Evolutionary conservation across 75 land plant species (phyloP).

Genomic region (Cupressus sempervirens): DNA sequence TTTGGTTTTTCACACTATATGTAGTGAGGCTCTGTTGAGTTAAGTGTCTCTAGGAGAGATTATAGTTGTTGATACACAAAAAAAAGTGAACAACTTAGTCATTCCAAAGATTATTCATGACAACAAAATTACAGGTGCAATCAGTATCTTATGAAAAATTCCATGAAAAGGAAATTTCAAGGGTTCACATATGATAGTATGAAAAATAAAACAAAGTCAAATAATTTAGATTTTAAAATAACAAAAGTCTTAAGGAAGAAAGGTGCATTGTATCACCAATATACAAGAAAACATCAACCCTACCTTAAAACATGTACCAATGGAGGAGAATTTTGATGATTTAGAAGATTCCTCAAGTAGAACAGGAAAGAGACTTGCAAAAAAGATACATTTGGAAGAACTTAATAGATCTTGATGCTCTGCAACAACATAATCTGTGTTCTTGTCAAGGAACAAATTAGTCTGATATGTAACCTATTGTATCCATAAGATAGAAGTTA

Average conservation of each 20-base stretch:
- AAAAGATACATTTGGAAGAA: slow-evolving; percentile 84
- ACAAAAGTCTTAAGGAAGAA: not conserved
- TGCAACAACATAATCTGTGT: slow-evolving; percentile 98
- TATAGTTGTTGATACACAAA: slow-evolving; percentile 90
- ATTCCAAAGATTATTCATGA: not conserved
- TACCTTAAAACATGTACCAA: slow-evolving; percentile 95
- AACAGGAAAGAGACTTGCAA: slow-evolving; percentile 79
- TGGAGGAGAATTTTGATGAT: slow-evolving; percentile 92
- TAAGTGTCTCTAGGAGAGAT: slow-evolving; percentile 83
- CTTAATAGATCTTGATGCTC: slow-evolving; percentile 90
- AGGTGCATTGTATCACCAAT: not conserved
- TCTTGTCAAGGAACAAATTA: slow-evolving; percentile 89
- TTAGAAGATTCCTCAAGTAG: slow-evolving; percentile 80
- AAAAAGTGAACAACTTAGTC: not conserved
- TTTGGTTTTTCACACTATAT: slow-evolving; percentile 99
- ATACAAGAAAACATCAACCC: not conserved
- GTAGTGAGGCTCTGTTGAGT: slow-evolving; percentile 94
- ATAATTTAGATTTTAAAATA: not conserved
- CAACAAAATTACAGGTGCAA: not conserved
- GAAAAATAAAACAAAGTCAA: not conserved
- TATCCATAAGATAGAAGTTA: not conserved
- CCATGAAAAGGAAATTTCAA: not conserved
- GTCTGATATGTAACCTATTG: slow-evolving; percentile 98
- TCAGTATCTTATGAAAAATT: not conserved
- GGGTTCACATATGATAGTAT: not conserved